Percentiles rank a stretch among this genome's conserved stretches.
These are phyloP conservation scores for Neofusicoccum laricinum DNA, from an alignment of 2,329 filamentous ascomycete species.

Conservation along the genomic window DNA sequence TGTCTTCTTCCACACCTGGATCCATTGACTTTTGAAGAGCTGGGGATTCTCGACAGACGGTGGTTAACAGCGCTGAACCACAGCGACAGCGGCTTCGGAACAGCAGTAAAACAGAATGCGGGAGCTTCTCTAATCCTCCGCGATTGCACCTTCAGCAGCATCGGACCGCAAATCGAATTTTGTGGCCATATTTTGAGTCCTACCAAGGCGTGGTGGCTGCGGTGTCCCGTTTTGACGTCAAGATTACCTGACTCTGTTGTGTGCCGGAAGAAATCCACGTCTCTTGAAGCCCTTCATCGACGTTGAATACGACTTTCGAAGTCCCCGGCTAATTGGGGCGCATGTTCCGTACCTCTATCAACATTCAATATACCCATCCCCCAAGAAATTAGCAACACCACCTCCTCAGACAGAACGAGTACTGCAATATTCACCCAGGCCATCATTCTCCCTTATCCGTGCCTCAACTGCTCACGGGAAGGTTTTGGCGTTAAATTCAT, in stretches of 20 bases:
- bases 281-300: not conserved
- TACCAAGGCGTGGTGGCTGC: not conserved
- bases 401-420: too few species aligned
- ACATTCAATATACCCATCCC: too few species aligned
- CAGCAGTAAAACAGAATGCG: not conserved
- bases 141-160: not conserved
- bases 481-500: conserved; percentile 37
- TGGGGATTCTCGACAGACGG: not conserved
- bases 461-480: conserved; percentile 7
- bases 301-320: not conserved
- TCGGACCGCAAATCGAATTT: not conserved
- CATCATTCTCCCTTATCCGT: too few species aligned
- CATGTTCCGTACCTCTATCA: too few species aligned
- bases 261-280: not conserved
- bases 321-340: too few species aligned
- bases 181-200: not conserved
- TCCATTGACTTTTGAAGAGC: not conserved
- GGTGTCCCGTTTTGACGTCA: not conserved
- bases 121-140: not conserved
- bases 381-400: too few species aligned
- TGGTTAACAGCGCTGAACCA: not conserved
- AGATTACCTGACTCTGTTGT: not conserved
- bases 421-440: too few species aligned
- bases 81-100: not conserved
- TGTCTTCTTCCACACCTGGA: not conserved